Evolutionary conservation across 331 rosid species (phyloP), one percentile per base, ranked within the genome.

Genomic region (Erythrophleum ivorense): DNA sequence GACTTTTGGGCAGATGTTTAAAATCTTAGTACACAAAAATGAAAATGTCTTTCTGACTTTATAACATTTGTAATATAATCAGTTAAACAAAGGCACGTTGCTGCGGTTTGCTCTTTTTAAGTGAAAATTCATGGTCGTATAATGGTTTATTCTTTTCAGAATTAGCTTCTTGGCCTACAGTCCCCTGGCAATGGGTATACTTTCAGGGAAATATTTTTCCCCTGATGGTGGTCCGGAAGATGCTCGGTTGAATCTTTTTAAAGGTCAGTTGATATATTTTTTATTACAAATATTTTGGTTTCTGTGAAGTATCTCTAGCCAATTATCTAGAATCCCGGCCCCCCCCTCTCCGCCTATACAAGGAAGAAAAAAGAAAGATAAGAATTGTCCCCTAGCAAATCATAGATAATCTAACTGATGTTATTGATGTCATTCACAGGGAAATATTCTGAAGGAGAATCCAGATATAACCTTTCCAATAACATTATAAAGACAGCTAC

Each of bases 101-200:
- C 18, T 83, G 55, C 14, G 14, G 45, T 76, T 58, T 76, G 12
- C 57, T 76, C 41, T 8, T 31, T 73, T 78, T 73, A 14, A 38
- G 68, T 48, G 52, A 67, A 74, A 41, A 53, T 82, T 55, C 40
- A 60, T 50, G 59, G 34, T 73, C 78, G 11, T 60, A 65, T 68
- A 45, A 46, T 75, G 80, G 71, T 57, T 76, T 63, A 81, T 58
- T 24, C 41, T 83, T 82, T 86, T 78, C 88, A 95, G 98, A 76
- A 82, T 95, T 80, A 74, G 89, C 88, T 85, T 95, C 84, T 83
- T 95, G 88, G 98, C 98, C 45, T 95, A 95, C 85, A 95, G 95
- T 76, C 98, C 98, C 75, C 87, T 93, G 70, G 97, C 98, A 80
- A 95, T 93, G 98, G 98, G 98, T 46, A 87, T 95, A 78, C 98